Evolutionary conservation across 2,329 filamentous ascomycete genomes (phyloP), one percentile per base, ranked within the genome.

Genomic region (Trichocomaceae sp.): DNA sequence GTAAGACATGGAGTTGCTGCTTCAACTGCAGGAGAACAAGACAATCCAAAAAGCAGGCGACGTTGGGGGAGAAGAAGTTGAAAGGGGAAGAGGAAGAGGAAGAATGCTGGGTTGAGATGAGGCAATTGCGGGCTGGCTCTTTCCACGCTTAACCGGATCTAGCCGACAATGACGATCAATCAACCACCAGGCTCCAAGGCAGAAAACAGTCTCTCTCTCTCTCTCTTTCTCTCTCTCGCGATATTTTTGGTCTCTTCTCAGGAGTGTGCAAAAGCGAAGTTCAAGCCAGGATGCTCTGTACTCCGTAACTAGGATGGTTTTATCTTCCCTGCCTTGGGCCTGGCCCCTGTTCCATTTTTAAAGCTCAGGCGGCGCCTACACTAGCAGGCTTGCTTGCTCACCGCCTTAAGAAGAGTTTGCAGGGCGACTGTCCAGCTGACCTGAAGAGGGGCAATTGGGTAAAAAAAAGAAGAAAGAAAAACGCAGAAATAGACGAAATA

Each of bases 81-180:
- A 8, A 10, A 35, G 31, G 10, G 6, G 15, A 37, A 23, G 37
- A 35, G 31, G 10, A 15, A 35, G 49, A 23, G 37, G 49, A 39
- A 39, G 50, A 52, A 19, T 47, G 23, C 26, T 35, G 5, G 31
- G 31, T 35, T 47, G 49, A 35, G 20, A 22, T 49, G 54, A 56
- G 50, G 54, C 35, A 56, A 49, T 45, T 55, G 44, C 54, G 46
- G 50, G 33, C 10, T 37, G 41, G 41, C 41, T 46, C 33, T 20
- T 47, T 47, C 51, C 51, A 53, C 51, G 51, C 49, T 47, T 56
- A 56, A 56, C 54, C 54, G 54, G 54, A 56, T 47, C 35, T 52
- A 56, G 50, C 54, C 54, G 54, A 56, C 54, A 22, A 56, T 49
- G 54, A 52, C 54, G 54, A 56, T 52, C 17, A 37, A 26, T 26